Conservation (phyloP, 306 rosid genomes). For the Castanospermum australe region DNA sequence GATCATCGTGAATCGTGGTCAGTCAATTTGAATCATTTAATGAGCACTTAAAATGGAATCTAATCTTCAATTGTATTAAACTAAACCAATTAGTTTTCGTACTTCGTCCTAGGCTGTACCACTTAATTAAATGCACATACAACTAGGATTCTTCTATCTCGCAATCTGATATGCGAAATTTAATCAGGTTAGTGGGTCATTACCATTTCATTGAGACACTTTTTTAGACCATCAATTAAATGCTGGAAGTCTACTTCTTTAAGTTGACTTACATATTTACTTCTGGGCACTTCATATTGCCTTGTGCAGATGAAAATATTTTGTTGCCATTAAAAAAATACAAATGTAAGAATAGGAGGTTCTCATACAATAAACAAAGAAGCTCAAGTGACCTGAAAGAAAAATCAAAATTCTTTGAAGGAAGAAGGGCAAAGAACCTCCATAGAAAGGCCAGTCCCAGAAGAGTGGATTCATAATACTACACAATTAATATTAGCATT, state of each 20-base stretch:
- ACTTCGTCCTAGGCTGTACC: background rate
- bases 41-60: constrained; percentile 31
- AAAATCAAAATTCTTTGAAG: constrained; percentile 35
- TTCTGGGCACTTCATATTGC: background rate
- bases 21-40: constrained; percentile 19
- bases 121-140: constrained; percentile 22
- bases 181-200: background rate
- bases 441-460: background rate
- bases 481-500: constrained; percentile 12
- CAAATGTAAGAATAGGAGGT: constrained; percentile 22
- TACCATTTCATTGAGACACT: background rate
- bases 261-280: background rate
- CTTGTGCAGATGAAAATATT: constrained; percentile 1
- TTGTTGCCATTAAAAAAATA: constrained; percentile 1
- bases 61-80: constrained; percentile 18
- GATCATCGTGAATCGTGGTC: background rate
- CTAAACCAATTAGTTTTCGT: background rate
- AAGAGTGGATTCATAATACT: constrained; percentile 27
- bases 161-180: constrained; percentile 10
- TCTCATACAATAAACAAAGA: constrained; percentile 31
- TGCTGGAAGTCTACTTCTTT: too few relatives aligned
- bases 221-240: background rate
- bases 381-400: constrained; percentile 13
- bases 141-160: constrained; percentile 3
- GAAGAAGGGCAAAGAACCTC: constrained; percentile 1